phyloP scores from a whole-genome alignment of 108 stramenopile genomes.

The Skeletonema grethae region DNA sequence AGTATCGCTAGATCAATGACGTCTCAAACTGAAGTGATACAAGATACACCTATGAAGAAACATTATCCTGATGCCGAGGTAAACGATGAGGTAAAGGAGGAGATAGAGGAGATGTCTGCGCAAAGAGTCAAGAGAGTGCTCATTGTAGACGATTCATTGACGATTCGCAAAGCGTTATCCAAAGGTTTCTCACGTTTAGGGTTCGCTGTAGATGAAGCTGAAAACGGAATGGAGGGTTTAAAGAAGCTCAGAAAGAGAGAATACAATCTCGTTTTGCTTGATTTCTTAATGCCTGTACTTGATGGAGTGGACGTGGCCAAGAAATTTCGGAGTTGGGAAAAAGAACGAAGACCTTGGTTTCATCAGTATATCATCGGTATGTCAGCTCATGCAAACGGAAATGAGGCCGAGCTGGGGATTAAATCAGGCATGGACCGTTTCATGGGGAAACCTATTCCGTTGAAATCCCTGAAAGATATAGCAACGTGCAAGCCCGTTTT shows the following conservation, averaged over 20 bases:
- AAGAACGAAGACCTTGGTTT: constrained; percentile 47
- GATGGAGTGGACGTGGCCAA: constrained; percentile 81
- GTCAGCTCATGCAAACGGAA: constrained; percentile 62
- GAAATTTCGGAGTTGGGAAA: constrained; percentile 73
- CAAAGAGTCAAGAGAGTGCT: constrained; percentile 41
- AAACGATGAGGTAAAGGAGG: no score
- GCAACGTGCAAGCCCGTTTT: constrained; percentile 29
- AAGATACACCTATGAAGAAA: background rate
- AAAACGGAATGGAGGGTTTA: constrained; percentile 76
- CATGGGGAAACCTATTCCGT: constrained; percentile 59
- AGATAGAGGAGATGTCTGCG: background rate
- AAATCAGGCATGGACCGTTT: constrained; percentile 76
- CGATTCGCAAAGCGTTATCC: constrained; percentile 67
- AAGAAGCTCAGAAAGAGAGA: constrained; percentile 41
- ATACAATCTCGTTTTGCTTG: constrained; percentile 73
- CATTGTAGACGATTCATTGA: constrained; percentile 68
- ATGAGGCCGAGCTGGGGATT: constrained; percentile 58
- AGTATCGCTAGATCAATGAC: background rate
- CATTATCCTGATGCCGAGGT: background rate
- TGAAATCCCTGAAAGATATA: constrained; percentile 60
- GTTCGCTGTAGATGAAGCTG: constrained; percentile 63
- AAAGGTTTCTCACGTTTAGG: constrained; percentile 60
- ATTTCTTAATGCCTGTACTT: constrained; percentile 87
- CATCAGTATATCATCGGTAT: constrained; percentile 68
- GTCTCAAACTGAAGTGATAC: background rate